These are phyloP conservation scores for Hypoxylon rickii DNA, from an alignment of 495 filamentous ascomycete genomes.

Conservation along the genomic window DNA sequence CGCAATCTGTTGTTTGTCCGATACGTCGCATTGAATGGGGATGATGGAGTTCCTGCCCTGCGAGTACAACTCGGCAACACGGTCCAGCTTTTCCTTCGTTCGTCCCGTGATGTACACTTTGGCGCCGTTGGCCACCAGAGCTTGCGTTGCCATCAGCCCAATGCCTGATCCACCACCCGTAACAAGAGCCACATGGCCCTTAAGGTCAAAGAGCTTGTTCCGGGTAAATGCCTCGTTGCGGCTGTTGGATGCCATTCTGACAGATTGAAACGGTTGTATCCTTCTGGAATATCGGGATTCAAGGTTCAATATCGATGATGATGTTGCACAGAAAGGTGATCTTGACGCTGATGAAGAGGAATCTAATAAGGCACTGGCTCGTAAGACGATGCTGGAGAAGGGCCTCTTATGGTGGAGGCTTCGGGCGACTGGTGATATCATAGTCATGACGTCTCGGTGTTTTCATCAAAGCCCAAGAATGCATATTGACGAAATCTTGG, in stretches of 20 bases:
- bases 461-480: slow-evolving; percentile 9
- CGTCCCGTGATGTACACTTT: slow-evolving; percentile 87
- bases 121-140: slow-evolving; percentile 77
- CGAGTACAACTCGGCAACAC: slow-evolving; percentile 37
- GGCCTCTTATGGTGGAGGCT: slow-evolving; percentile 18
- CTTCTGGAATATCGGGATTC: not conserved
- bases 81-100: slow-evolving; percentile 50
- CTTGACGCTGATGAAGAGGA: not conserved
- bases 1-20: slow-evolving; percentile 55
- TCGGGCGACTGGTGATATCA: slow-evolving; percentile 31
- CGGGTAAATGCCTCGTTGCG: slow-evolving; percentile 53
- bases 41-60: slow-evolving; percentile 43
- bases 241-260: slow-evolving; percentile 53
- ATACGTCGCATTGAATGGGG: slow-evolving; percentile 46
- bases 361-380: slow-evolving; percentile 9
- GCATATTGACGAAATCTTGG: not conserved
- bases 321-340: not conserved
- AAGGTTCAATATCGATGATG: not conserved
- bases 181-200: slow-evolving; percentile 65
- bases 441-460: slow-evolving; percentile 30
- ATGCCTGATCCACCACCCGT: slow-evolving; percentile 67
- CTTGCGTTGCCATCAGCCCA: slow-evolving; percentile 80
- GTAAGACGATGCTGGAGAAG: slow-evolving; percentile 1
- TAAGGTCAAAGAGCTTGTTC: slow-evolving; percentile 63
- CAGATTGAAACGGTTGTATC: slow-evolving; percentile 12